Percentiles rank a stretch among this genome's conserved stretches.
Conservation (phyloP, 768 basidiomycete species). For the Phallus indusiatus region DNA sequence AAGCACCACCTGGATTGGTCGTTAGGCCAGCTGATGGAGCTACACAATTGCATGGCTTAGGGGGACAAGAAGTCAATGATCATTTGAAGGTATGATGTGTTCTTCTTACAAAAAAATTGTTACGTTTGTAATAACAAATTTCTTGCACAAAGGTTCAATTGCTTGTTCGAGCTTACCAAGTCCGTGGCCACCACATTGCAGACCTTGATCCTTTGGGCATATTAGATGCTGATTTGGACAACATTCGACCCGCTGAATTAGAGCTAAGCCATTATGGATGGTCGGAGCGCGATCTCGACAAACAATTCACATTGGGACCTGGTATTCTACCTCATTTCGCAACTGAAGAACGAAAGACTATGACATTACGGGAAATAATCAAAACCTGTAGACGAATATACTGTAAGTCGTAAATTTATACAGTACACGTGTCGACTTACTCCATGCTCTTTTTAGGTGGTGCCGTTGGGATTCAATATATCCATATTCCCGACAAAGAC, state of each 20-base stretch:
- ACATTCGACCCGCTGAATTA: constrained; percentile 76
- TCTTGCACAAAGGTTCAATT: constrained; percentile 70
- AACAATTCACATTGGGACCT: constrained; percentile 88
- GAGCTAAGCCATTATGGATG: constrained; percentile 93
- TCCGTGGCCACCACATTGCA: constrained; percentile 93
- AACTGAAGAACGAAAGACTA: constrained; percentile 72
- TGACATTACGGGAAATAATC: constrained; percentile 89
- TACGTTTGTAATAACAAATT: neutral
- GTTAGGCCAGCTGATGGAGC: constrained; percentile 71
- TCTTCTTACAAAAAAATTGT: neutral
- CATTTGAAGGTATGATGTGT: constrained; percentile 71
- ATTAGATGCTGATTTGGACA: constrained; percentile 76
- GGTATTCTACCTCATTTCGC: constrained; percentile 96
- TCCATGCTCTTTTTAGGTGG: constrained; percentile 43
- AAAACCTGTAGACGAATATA: constrained; percentile 86
- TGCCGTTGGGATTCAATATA: constrained; percentile 81
- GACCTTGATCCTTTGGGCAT: constrained; percentile 95
- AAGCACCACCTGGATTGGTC: constrained; percentile 67
- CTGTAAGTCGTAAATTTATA: constrained; percentile 45
- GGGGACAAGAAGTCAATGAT: constrained; percentile 76
- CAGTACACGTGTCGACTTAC: constrained; percentile 7
- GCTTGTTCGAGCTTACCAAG: constrained; percentile 96
- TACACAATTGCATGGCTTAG: constrained; percentile 54
- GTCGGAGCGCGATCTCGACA: constrained; percentile 87
- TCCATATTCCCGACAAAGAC: constrained; percentile 96